Evolutionary conservation across 108 stramenopile species (phyloP).

Genomic region (Fragilaria radians): DNA sequence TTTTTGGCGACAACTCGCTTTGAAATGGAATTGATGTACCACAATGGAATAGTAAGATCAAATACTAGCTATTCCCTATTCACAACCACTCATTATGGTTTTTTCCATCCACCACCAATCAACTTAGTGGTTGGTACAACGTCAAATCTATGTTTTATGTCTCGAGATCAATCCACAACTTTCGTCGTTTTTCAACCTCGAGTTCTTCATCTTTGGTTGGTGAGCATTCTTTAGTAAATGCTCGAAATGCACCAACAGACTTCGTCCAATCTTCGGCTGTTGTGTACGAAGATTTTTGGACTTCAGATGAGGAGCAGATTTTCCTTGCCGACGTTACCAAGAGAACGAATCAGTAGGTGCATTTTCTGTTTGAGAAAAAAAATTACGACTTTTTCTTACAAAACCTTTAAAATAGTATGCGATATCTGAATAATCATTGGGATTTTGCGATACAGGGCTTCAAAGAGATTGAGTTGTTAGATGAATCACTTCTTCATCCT

Average conservation of each 20-base stretch:
- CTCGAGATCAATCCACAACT: too few species aligned
- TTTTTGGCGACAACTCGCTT: too few species aligned
- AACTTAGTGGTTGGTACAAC: too few species aligned
- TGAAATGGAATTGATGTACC: too few species aligned
- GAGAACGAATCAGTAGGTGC: constrained; percentile 35
- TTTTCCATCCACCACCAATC: too few species aligned
- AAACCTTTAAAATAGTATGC: constrained; percentile 15
- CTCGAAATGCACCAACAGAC: constrained; percentile 19
- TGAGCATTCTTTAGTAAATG: constrained; percentile 38
- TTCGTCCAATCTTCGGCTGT: constrained; percentile 25
- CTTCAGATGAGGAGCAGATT: constrained; percentile 30
- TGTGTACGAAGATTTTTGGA: constrained; percentile 40
- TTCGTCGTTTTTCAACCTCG: too few species aligned
- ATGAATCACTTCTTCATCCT: constrained; percentile 6
- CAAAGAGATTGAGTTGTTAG: constrained; percentile 71
- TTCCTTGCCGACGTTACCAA: constrained; percentile 28
- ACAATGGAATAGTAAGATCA: too few species aligned
- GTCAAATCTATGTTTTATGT: too few species aligned
- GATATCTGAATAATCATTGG: constrained; percentile 81
- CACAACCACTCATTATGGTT: too few species aligned
- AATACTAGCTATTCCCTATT: too few species aligned
- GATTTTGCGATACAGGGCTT: constrained; percentile 81
- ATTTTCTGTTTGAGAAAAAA: not conserved
- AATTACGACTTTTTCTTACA: not conserved
- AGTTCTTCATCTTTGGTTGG: too few species aligned